These are phyloP conservation scores for Castanospermum australe DNA, from an alignment of 306 rosid species.

Conservation along the genomic window DNA sequence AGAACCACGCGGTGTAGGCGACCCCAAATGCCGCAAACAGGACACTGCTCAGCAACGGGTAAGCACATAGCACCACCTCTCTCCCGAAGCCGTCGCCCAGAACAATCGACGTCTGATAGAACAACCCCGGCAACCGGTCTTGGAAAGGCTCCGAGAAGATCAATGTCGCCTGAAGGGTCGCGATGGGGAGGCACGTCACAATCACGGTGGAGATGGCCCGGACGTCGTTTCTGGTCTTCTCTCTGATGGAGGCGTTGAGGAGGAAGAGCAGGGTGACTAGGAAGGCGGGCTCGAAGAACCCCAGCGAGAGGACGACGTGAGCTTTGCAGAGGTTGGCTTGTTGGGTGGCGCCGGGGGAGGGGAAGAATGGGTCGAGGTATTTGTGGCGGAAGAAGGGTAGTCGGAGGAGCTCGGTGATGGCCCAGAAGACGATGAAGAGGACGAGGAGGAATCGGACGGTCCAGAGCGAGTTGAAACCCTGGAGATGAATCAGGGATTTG, in stretches of 20 bases:
- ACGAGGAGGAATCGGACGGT: conserved; percentile 66
- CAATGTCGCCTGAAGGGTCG: conserved; percentile 31
- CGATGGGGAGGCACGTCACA: conserved; percentile 40
- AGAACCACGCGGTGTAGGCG: conserved; percentile 46
- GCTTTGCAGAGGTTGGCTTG: conserved; percentile 51
- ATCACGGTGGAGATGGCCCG: conserved; percentile 42
- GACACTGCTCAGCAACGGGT: conserved; percentile 49
- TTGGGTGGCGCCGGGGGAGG: neutral
- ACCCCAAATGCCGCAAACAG: conserved; percentile 46
- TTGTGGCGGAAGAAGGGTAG: conserved; percentile 35
- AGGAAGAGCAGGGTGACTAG: conserved; percentile 66
- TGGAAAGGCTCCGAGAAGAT: conserved; percentile 34
- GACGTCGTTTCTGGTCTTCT: conserved; percentile 30
- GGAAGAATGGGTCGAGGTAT: conserved; percentile 19
- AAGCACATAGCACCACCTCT: conserved; percentile 43
- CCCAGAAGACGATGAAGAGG: conserved; percentile 49
- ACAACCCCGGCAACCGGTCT: conserved; percentile 23
- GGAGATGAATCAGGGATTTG: conserved; percentile 50
- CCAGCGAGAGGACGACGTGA: conserved; percentile 52
- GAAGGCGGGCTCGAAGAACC: conserved; percentile 77
- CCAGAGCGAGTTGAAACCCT: conserved; percentile 79
- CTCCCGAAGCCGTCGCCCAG: neutral
- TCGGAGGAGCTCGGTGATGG: conserved; percentile 53
- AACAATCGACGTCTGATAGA: conserved; percentile 22
- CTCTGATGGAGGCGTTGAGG: conserved; percentile 55